Conservation (phyloP, 2,329 filamentous ascomycete genomes). For the Aspergillus sp. region DNA sequence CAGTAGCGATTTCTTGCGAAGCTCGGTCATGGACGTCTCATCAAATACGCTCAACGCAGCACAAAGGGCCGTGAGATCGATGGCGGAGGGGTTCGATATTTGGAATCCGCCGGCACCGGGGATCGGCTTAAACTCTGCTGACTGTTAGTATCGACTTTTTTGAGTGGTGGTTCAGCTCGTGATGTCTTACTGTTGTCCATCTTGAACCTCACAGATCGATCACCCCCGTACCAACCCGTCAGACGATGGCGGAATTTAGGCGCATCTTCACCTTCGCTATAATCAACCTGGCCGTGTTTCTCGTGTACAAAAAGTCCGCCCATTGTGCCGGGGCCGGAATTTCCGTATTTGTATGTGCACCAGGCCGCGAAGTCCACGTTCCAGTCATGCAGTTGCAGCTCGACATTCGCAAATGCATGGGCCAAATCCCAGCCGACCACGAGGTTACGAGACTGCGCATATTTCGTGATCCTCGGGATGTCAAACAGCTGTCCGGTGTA, state of each 20-base stretch:
- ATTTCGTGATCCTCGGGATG: conserved; percentile 71
- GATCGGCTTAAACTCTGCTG: conserved; percentile 67
- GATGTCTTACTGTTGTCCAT: conserved; percentile 66
- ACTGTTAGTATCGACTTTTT: conserved; percentile 8
- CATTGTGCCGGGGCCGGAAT: conserved; percentile 77
- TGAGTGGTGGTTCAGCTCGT: conserved; percentile 11
- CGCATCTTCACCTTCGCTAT: conserved; percentile 40
- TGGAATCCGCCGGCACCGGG: conserved; percentile 77
- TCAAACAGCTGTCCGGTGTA: conserved; percentile 87
- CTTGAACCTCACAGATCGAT: conserved; percentile 71
- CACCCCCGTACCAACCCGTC: conserved; percentile 80
- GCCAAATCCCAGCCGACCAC: conserved; percentile 82
- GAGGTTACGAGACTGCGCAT: conserved; percentile 69
- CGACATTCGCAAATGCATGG: conserved; percentile 79
- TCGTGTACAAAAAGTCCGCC: conserved; percentile 78
- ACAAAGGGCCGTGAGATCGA: conserved; percentile 71
- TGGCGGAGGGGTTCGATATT: conserved; percentile 73
- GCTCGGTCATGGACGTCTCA: conserved; percentile 64
- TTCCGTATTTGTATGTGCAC: conserved; percentile 95
- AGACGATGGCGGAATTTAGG: conserved; percentile 64
- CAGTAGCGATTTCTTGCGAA: conserved; percentile 68
- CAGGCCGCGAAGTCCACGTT: conserved; percentile 85
- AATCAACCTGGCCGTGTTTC: conserved; percentile 56
- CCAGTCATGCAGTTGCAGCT: conserved; percentile 78
- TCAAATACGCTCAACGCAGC: conserved; percentile 72